Conservation (phyloP, 192 early-diverging fungal species). For the Cetraspora pellucida region DNA sequence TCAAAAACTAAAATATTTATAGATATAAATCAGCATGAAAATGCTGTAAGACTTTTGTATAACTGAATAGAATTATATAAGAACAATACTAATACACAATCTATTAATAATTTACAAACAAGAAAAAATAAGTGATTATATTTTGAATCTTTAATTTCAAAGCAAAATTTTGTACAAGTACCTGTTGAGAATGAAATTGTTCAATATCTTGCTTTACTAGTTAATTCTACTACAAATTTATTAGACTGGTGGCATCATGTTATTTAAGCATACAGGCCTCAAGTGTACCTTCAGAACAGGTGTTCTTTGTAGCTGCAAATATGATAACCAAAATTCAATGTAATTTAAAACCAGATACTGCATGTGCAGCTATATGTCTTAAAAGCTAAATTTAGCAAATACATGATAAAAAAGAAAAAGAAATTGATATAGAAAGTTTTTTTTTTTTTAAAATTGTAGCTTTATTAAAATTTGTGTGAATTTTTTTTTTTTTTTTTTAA, state of each 20-base stretch:
- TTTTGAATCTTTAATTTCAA: background rate
- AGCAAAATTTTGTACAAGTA: background rate
- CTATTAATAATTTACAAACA: background rate
- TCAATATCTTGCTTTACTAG: background rate
- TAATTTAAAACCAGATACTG: constrained; percentile 24
- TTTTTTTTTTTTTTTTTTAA: no score
- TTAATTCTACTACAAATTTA: background rate
- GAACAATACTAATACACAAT: background rate
- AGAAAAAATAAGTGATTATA: background rate
- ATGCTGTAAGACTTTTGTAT: background rate
- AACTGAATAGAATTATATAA: background rate
- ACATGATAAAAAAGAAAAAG: constrained; percentile 9
- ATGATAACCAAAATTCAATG: constrained; percentile 16
- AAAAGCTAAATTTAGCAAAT: constrained; percentile 12
- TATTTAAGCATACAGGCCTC: constrained; percentile 18
- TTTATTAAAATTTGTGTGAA: no score
- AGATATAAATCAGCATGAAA: background rate
- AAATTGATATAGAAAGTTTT: no score
- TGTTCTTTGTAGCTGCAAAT: background rate
- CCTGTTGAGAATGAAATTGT: constrained; percentile 7
- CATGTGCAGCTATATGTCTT: constrained; percentile 10
- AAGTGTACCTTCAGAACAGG: constrained; percentile 21
- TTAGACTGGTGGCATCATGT: constrained; percentile 11
- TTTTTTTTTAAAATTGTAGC: no score
- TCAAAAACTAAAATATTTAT: constrained; percentile 23